Evolutionary conservation across 306 rosid species (phyloP), one percentile per base, ranked within the genome.

Genomic region (Acmispon strigosus): DNA sequence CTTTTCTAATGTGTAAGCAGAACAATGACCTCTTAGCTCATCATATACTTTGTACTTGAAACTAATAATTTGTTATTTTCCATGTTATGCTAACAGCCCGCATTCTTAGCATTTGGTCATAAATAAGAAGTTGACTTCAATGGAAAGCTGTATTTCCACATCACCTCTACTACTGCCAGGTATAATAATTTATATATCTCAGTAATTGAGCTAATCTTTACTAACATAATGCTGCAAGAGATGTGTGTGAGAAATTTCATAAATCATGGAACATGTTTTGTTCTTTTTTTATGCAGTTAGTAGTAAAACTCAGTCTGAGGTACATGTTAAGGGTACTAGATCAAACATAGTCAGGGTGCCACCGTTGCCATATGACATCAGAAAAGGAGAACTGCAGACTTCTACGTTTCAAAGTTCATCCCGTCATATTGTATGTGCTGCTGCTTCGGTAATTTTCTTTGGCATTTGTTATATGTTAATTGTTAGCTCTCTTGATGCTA

Each of bases 391-490:
- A 39, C 75, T 49, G 69, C 65, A 11, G 57, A 52, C 18, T 73
- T 62, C 27, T 44, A 77, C 64, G 8, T 76, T 71, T 74, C 80
- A 37, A 77, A 71, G 39, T 75, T 73, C 16, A 18, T 72, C 84
- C 13, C 62, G 70, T 77, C 51, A 70, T 54, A 10, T 88, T 42
- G 75, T 61, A 44, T 77, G 88, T 66, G 62, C 82, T 48, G 80
- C 87, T 44, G 85, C 89, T 45, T 86, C 50, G 87, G 96, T 90
- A 71, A 85, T 84, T 50, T 72, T 66, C 52, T 54, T 6, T 63
- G 7, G 51, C 45, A 7, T 66, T 53, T 57, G 65, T 24, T 43
- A 74, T 29, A 69, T 66, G 27, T 13, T 55, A 43, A 10, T 72
- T 66, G 27, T 13, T 55, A 43, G 12, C 27, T 66, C 36, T 48